A percentile compares a stretch with the other conserved stretches of the same genome.
Conservation (phyloP, 23 red algal species). For the Pyropia yezoensis region DNA sequence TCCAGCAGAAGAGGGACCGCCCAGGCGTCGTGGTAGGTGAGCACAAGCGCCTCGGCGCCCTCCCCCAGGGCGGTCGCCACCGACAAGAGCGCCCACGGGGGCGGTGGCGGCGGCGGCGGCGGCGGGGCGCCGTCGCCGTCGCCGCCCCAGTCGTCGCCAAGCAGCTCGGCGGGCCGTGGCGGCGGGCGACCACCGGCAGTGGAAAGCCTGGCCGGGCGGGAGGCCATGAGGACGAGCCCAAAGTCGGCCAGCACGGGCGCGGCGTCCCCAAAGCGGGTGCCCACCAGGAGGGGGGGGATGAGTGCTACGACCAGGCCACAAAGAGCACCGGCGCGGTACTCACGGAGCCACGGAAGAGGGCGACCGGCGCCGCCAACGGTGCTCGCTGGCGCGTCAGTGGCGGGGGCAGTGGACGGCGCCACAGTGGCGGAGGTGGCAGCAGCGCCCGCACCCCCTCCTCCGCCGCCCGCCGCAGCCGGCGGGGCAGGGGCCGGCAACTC, state of each 20-base stretch:
- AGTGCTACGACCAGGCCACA: constrained; percentile 36
- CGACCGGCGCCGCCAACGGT: constrained; percentile 11
- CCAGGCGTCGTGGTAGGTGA: too few species aligned
- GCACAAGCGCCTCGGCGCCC: too few species aligned
- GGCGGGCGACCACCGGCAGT: too few species aligned
- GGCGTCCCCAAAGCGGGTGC: constrained; percentile 28
- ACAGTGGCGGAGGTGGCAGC: background rate
- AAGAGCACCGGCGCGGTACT: constrained; percentile 50
- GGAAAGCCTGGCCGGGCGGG: background rate
- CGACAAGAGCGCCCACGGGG: too few species aligned
- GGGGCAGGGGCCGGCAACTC: too few species aligned
- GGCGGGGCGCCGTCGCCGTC: too few species aligned
- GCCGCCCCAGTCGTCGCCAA: too few species aligned
- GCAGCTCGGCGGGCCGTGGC: too few species aligned
- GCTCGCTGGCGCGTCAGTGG: background rate
- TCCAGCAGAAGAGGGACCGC: too few species aligned
- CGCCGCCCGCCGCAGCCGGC: too few species aligned
- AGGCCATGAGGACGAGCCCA: constrained; percentile 51
- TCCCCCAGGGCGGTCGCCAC: too few species aligned
- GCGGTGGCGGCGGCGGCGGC: too few species aligned
- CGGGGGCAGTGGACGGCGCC: background rate
- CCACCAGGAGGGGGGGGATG: constrained; percentile 23
- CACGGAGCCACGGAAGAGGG: constrained; percentile 46
- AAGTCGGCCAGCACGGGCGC: constrained; percentile 42
- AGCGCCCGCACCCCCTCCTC: background rate